Base-by-base conservation (phyloP, 2,329 filamentous ascomycete genomes). In the Penicillium vulpinum region DNA sequence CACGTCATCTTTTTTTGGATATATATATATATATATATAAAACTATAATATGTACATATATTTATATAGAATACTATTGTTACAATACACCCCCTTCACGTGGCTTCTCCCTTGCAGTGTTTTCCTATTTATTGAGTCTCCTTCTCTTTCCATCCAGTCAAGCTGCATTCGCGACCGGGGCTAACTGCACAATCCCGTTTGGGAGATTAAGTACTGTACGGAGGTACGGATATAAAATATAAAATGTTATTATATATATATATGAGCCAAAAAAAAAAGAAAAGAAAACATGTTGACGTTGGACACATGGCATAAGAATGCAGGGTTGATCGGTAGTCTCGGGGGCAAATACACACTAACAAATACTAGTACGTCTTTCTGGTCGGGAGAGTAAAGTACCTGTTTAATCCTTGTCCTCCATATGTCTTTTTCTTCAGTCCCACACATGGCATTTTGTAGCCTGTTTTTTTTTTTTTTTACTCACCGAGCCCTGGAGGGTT, bases 261-360 rank as follows among this genome's bases (percentile, higher is more conserved):
- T 10, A 31, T 10, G n/a, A 22, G 13, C 2, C 4, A 29, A 10
- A 7, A 33, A 46, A 33, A 36, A 16, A 24, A 3, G n/a, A n/a
- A n/a, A n/a, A n/a, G n/a, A n/a, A 18, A 39, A 28, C 11, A 21
- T 28, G 10, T 52, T 50, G 49, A 59, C 44, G 62, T 61, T 58
- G 54, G 50, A 59, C 62, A 64, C 62, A 64, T 64, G 62, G 62
- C 62, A 50, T 8, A 22, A 29, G 39, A 28, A 40, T 40, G 53
- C 51, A 55, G 58, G 57, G 54, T 47, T 47, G 41, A 43, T 41
- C 36, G 35, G 33, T 36, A 35, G 28, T 22, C 44, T 46, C 18
- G 47, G n/a, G 24, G 7, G 16, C 28, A 35, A 47, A 29, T 21
- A 13, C 46, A n/a, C n/a, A n/a, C n/a, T 54, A 31, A 26, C 18